Percentiles rank a stretch among this genome's conserved stretches.
Conservation (phyloP, 768 basidiomycete species). For the Amanita fuliginea region DNA sequence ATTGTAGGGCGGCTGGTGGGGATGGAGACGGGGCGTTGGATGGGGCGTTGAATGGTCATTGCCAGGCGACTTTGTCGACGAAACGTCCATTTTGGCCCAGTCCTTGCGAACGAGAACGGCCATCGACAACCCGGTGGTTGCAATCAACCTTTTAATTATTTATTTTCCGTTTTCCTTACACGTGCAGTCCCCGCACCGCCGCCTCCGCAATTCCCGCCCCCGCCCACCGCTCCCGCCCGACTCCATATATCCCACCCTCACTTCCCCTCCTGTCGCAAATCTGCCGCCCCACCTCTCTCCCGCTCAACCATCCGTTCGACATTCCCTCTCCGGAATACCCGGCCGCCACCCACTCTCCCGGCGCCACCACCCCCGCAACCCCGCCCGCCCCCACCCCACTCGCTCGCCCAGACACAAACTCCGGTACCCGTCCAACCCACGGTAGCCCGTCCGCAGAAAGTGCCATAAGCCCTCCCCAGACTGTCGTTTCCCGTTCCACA, state of each 20-base stretch:
- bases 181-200: constrained; percentile 8
- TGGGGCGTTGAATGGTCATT: constrained; percentile 29
- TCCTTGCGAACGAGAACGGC: constrained; percentile 71
- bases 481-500: constrained; percentile 42
- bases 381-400: constrained; percentile 3
- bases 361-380: constrained; percentile 13
- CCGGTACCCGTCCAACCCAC: constrained; percentile 61
- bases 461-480: constrained; percentile 26
- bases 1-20: constrained; percentile 38
- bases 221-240: constrained; percentile 39
- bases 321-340: constrained; percentile 69
- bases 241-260: constrained; percentile 39
- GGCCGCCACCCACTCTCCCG: constrained; percentile 65
- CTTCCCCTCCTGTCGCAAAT: constrained; percentile 24
- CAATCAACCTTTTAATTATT: constrained; percentile 22
- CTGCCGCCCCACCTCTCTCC: constrained; percentile 35
- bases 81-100: constrained; percentile 39
- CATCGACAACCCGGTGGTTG: constrained; percentile 38
- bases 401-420: constrained; percentile 31
- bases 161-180: background rate
- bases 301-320: constrained; percentile 59
- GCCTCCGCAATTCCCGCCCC: constrained; percentile 28
- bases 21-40: constrained; percentile 19
- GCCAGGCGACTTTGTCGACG: constrained; percentile 42
- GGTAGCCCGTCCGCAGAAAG: constrained; percentile 50